A percentile compares a stretch with the other conserved stretches of the same genome.
Evolutionary conservation across 2,329 filamentous ascomycete species (phyloP).

Genomic region (Bimuria novae-zelandiae): DNA sequence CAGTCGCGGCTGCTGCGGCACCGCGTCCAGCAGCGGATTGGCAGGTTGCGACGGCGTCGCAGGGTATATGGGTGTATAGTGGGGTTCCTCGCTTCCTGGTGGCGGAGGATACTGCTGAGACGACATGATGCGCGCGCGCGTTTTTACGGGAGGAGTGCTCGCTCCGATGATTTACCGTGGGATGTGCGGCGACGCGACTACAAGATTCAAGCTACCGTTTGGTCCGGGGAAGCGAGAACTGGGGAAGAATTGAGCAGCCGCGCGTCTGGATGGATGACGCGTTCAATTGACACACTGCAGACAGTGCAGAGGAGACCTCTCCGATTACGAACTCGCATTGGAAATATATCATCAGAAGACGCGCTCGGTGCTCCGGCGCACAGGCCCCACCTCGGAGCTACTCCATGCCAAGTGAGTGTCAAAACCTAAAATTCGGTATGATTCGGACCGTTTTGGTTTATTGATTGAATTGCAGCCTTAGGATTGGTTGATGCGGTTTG

Average conservation of each 20-base stretch:
- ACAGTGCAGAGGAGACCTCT: background rate
- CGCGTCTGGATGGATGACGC: slow-evolving; percentile 1
- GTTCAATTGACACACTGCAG: background rate
- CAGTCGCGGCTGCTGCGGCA: slow-evolving; percentile 22
- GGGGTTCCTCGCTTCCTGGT: slow-evolving; percentile 32
- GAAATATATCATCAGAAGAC: too few species aligned
- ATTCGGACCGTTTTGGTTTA: too few species aligned
- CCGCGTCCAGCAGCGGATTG: background rate
- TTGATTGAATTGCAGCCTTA: too few species aligned
- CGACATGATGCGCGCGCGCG: slow-evolving; percentile 14
- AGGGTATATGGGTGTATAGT: slow-evolving; percentile 42
- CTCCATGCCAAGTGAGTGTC: too few species aligned
- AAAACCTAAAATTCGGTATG: too few species aligned
- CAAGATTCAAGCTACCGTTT: background rate
- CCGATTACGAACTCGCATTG: background rate
- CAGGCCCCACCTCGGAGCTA: too few species aligned
- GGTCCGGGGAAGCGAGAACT: too few species aligned
- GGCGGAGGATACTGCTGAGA: slow-evolving; percentile 34
- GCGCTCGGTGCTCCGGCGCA: too few species aligned
- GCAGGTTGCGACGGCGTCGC: slow-evolving; percentile 11
- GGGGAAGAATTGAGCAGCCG: background rate
- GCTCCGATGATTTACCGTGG: slow-evolving; percentile 24
- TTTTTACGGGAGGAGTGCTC: slow-evolving; percentile 1
- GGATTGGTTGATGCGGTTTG: too few species aligned
- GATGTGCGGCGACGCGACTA: slow-evolving; percentile 25